Conservation (phyloP, 352 stramenopile genomes). For the Albugo laibachii region DNA sequence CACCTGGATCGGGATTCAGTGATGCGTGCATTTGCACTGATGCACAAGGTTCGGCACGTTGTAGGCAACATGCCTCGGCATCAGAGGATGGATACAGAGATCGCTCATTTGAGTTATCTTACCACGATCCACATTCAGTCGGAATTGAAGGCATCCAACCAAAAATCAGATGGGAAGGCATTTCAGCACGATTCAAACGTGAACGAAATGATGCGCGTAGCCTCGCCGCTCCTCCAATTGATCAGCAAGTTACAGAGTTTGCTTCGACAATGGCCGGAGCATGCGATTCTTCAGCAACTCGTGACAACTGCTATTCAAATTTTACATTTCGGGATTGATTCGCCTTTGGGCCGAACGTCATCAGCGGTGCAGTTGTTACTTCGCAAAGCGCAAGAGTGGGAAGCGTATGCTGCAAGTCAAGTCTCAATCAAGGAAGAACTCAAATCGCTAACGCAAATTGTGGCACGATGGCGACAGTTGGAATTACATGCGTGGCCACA, state of each 20-base stretch:
- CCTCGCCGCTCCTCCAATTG: conserved; percentile 72
- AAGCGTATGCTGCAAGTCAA: conserved; percentile 86
- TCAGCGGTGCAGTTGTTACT: conserved; percentile 92
- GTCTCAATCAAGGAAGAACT: conserved; percentile 87
- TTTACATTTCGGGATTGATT: conserved; percentile 74
- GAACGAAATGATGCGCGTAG: conserved; percentile 81
- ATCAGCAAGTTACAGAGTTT: conserved; percentile 82
- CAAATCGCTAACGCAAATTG: conserved; percentile 80
- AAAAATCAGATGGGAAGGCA: conserved; percentile 31
- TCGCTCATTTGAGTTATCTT: no score
- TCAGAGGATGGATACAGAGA: no score
- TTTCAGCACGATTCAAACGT: conserved; percentile 90
- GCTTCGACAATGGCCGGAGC: conserved; percentile 88
- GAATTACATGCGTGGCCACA: conserved; percentile 95
- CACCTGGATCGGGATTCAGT: no score
- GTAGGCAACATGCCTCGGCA: no score
- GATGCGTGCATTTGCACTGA: no score
- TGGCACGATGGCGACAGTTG: conserved; percentile 94
- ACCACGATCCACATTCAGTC: no score
- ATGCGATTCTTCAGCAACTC: conserved; percentile 92
- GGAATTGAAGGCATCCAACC: no score
- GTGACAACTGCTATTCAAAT: conserved; percentile 79
- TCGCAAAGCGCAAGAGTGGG: conserved; percentile 96
- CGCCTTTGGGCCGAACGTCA: conserved; percentile 79
- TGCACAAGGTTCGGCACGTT: no score